Conservation (phyloP, 1,139 yeast genomes). For the Meyerozyma elateridarum region DNA sequence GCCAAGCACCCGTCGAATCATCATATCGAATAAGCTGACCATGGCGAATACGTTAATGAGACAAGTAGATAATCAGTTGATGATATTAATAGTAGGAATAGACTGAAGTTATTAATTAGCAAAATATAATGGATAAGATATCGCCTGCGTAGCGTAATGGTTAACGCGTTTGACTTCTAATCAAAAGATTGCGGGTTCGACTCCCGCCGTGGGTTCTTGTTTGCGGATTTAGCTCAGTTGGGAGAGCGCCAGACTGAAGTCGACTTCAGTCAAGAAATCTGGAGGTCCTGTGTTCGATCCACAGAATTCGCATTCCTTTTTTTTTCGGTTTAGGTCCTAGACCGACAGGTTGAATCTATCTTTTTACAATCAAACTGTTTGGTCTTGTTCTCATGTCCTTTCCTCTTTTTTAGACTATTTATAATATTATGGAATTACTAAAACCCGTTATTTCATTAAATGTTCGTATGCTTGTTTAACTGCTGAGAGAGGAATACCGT, state of each 20-base stretch:
- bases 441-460: no score
- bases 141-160: conserved; percentile 13
- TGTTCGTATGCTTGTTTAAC: no score
- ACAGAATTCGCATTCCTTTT: conserved; percentile 38
- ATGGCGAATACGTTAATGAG: no score
- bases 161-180: conserved; percentile 23
- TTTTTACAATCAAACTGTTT: no score
- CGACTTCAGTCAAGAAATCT: conserved; percentile 9
- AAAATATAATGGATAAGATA: neutral
- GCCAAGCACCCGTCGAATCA: conserved; percentile 1
- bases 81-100: no score
- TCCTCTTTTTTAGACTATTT: neutral
- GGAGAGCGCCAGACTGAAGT: conserved; percentile 20
- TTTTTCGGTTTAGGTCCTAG: conserved; percentile 10
- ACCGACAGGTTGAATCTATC: no score
- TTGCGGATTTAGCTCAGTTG: conserved; percentile 19
- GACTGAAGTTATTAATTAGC: conserved; percentile 1
- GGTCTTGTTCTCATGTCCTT: no score
- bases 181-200: conserved; percentile 23
- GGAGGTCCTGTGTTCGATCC: conserved; percentile 20
- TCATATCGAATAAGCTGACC: neutral
- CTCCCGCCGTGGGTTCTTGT: conserved; percentile 20
- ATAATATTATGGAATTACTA: neutral
- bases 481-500: conserved; percentile 48
- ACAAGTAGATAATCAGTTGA: no score